Percentiles rank a stretch among this genome's conserved stretches.
Evolutionary conservation across 345 rosid species (phyloP).

Genomic region (Rubroshorea leprosula): DNA sequence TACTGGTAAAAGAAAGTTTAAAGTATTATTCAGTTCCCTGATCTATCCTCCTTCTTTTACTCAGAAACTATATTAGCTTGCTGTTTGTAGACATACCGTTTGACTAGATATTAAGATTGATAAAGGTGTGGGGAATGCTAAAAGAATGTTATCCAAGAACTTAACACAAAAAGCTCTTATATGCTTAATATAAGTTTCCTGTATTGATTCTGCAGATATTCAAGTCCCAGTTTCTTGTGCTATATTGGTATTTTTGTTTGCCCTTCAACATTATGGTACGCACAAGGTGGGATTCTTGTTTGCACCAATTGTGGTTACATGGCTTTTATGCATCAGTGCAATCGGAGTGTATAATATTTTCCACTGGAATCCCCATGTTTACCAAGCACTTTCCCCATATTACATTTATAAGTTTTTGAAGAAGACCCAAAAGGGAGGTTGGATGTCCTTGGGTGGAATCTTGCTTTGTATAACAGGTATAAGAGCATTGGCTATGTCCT

Average conservation of each 20-base stretch:
- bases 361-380: conserved; percentile 89
- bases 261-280: conserved; percentile 76
- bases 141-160: neutral
- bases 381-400: conserved; percentile 89
- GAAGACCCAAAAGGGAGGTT: conserved; percentile 88
- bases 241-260: conserved; percentile 56
- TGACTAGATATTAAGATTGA: neutral
- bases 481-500: neutral
- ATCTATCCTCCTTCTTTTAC: neutral
- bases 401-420: conserved; percentile 85
- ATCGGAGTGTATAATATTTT: conserved; percentile 85
- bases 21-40: neutral
- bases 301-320: conserved; percentile 55
- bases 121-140: neutral
- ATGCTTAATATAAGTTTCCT: conserved; percentile 12
- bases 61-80: neutral
- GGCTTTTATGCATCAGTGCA: conserved; percentile 77
- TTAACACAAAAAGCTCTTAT: conserved; percentile 4
- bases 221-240: conserved; percentile 69
- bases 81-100: neutral
- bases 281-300: conserved; percentile 69
- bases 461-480: conserved; percentile 89
- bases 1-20: neutral
- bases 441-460: conserved; percentile 99
- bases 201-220: conserved; percentile 49